These are phyloP conservation scores for Porphyrellus sp. DNA, from an alignment of 1,284 basidiomycete genomes.

Conservation along the genomic window DNA sequence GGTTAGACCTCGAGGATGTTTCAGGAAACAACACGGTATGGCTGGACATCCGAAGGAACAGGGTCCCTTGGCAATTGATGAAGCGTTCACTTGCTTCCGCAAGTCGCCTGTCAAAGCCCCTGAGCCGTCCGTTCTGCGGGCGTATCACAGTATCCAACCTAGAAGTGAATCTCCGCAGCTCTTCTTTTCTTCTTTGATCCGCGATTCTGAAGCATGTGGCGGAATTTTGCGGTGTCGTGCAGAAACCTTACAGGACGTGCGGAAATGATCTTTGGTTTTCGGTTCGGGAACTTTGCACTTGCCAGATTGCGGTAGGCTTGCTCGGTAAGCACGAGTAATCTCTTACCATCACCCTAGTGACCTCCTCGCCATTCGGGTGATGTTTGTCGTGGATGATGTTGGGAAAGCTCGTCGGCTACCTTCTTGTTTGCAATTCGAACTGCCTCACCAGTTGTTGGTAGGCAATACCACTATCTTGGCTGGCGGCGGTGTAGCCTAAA, in stretches of 20 bases:
- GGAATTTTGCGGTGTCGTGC: background rate
- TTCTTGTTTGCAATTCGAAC: background rate
- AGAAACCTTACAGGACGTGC: background rate
- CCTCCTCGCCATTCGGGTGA: conserved; percentile 3
- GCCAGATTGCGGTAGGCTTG: background rate
- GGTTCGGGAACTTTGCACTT: background rate
- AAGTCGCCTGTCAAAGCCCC: background rate
- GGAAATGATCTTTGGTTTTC: background rate
- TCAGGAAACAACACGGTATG: conserved; percentile 3
- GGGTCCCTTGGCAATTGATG: background rate
- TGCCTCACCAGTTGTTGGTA: background rate
- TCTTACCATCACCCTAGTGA: background rate
- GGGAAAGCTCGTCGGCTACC: background rate
- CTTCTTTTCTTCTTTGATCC: background rate
- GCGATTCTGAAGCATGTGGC: background rate
- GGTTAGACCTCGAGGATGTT: background rate
- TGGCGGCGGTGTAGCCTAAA: background rate
- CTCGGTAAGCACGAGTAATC: background rate
- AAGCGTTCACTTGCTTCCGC: background rate
- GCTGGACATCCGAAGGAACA: background rate
- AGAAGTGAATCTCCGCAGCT: background rate
- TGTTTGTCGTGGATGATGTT: background rate
- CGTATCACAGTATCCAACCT: conserved; percentile 1
- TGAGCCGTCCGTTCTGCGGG: background rate
- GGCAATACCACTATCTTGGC: background rate